phyloP scores from a whole-genome alignment of 2,329 filamentous ascomycete genomes.

The Colletotrichum shisoi region DNA sequence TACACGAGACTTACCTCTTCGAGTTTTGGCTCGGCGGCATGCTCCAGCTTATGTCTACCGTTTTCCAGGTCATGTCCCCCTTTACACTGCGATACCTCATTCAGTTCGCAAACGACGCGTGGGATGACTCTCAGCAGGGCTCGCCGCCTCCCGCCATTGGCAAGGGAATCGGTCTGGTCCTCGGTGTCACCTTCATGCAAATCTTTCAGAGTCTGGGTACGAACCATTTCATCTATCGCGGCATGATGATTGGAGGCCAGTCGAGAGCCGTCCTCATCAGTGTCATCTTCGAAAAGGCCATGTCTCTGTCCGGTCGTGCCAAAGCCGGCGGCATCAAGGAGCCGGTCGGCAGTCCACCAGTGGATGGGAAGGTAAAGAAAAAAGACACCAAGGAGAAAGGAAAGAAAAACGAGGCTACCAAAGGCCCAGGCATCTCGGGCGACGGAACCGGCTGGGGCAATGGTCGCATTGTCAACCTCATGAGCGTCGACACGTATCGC shows the following conservation, averaged over 20 bases:
- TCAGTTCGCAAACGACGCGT: slow-evolving; percentile 82
- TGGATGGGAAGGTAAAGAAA: slow-evolving; percentile 52
- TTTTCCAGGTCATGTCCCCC: slow-evolving; percentile 82
- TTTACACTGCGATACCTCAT: slow-evolving; percentile 89
- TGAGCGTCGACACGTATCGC: slow-evolving; percentile 95
- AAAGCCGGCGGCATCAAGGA: slow-evolving; percentile 76
- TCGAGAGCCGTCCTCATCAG: slow-evolving; percentile 81
- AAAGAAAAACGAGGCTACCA: slow-evolving; percentile 51
- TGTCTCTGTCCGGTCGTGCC: slow-evolving; percentile 86
- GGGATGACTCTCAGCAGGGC: slow-evolving; percentile 64
- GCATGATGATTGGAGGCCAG: slow-evolving; percentile 91
- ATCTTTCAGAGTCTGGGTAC: slow-evolving; percentile 79
- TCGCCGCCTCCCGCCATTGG: slow-evolving; percentile 72
- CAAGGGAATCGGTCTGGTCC: slow-evolving; percentile 79
- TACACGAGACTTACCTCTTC: slow-evolving; percentile 84
- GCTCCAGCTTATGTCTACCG: slow-evolving; percentile 75
- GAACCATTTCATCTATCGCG: slow-evolving; percentile 91
- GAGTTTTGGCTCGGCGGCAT: slow-evolving; percentile 88
- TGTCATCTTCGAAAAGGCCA: slow-evolving; percentile 89
- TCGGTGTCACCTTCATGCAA: slow-evolving; percentile 89
- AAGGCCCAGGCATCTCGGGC: slow-evolving; percentile 61
- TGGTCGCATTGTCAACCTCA: slow-evolving; percentile 88
- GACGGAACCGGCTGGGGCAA: slow-evolving; percentile 90
- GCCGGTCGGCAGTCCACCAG: slow-evolving; percentile 56
- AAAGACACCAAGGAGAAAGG: slow-evolving; percentile 52